Base-by-base conservation (phyloP, 495 filamentous ascomycete genomes). In the Xylaria telfairii region DNA sequence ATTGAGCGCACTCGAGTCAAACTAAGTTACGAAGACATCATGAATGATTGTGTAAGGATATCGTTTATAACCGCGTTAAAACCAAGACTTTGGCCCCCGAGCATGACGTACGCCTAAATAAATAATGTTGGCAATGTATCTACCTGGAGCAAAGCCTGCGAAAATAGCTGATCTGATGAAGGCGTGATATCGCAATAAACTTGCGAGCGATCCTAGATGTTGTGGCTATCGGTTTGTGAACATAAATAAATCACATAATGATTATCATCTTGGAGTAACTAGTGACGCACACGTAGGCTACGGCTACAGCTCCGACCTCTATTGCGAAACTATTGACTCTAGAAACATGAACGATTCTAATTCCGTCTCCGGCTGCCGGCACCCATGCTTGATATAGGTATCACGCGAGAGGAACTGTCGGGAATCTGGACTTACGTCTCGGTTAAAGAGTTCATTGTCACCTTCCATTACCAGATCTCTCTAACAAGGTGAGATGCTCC, bases 391-490 rank as follows among this genome's bases (percentile, higher is more conserved):
- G 42, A 32, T 9, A 15, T 62, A 32, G 21, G 17, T 32, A 67
- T 37, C 21, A 26, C 67, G 59, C 66, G 30, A 41, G 62, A 39
- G 47, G 17, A 24, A 13, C 30, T 34, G 39, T n/a, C 6, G 56
- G 42, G 21, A 12, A 51, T 26, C 28, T 63, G 57, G 57, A 42
- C 57, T 54, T 17, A 54, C 24, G 21, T 69, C 44, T 69, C 67
- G 67, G 54, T 69, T 69, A 63, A 21, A 53, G n/a, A n/a, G 17
- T 69, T 41, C 30, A 24, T 46, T 60, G 41, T 41, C 32, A 47
- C 67, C 54, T 60, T 63, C 57, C 54, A 41, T 41, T 62, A 53
- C 56, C 26, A 69, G 53, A 41, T 51, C 19, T 46, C 3, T 56
- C 15, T 28, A 39, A 13, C 30, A 67, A 44, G 15, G 51, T 32